phyloP scores from a whole-genome alignment of 148 eudicot genomes.

The Silene uniflora region DNA sequence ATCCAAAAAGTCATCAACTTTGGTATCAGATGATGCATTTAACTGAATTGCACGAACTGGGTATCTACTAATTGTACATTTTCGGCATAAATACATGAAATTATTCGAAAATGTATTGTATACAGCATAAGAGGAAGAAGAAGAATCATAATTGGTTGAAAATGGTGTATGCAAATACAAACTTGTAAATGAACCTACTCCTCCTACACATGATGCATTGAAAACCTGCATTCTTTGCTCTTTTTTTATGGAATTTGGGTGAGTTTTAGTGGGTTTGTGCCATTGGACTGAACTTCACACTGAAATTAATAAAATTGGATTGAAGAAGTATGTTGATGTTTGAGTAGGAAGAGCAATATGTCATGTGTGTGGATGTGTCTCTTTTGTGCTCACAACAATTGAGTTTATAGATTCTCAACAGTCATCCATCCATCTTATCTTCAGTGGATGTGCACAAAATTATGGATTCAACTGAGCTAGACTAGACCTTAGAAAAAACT shows the following conservation, averaged over 20 bases:
- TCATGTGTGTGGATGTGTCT: constrained; percentile 30
- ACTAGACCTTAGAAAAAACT: no score
- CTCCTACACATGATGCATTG: constrained; percentile 40
- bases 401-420: not conserved
- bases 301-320: not conserved
- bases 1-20: constrained; percentile 32
- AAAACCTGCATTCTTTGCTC: constrained; percentile 53
- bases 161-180: constrained; percentile 33
- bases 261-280: constrained; percentile 14
- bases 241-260: not conserved
- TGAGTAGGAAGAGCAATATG: not conserved
- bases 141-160: constrained; percentile 22
- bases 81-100: constrained; percentile 15
- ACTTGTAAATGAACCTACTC: constrained; percentile 38
- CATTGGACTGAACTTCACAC: constrained; percentile 15
- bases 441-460: constrained; percentile 9
- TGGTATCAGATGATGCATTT: constrained; percentile 37
- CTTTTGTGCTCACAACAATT: constrained; percentile 27
- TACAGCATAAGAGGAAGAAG: constrained; percentile 18
- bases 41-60: constrained; percentile 21
- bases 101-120: constrained; percentile 14
- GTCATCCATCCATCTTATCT: not conserved
- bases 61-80: constrained; percentile 23
- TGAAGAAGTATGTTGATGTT: not conserved
- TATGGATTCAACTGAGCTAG: no score